Conservation (phyloP, 805 yeast species). For the Yamadazyma olivae region DNA sequence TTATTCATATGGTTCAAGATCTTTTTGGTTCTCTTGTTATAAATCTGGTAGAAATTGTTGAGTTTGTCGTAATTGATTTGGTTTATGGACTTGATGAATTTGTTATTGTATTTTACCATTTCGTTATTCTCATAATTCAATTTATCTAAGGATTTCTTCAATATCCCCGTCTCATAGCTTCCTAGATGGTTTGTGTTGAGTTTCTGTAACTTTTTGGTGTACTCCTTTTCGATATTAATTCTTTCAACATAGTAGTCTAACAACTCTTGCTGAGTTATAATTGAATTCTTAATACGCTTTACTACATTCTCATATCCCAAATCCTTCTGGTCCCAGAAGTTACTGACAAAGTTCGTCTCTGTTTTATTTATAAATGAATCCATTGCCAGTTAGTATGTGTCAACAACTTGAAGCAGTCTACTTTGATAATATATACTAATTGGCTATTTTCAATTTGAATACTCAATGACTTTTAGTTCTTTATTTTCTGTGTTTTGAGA, state of each 20-base stretch:
- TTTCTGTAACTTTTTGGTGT: slow-evolving; percentile 51
- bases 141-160: slow-evolving; percentile 57
- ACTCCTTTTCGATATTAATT: slow-evolving; percentile 69
- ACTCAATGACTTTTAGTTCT: too few species aligned
- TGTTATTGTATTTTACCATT: slow-evolving; percentile 54
- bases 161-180: slow-evolving; percentile 54
- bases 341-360: slow-evolving; percentile 36
- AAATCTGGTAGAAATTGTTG: slow-evolving; percentile 47
- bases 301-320: slow-evolving; percentile 59
- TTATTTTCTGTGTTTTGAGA: neutral
- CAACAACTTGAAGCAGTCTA: too few species aligned
- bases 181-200: slow-evolving; percentile 51
- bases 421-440: too few species aligned
- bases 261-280: slow-evolving; percentile 46
- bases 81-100: slow-evolving; percentile 50
- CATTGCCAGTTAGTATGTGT: too few species aligned
- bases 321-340: slow-evolving; percentile 61
- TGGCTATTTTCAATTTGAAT: too few species aligned
- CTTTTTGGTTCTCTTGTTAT: slow-evolving; percentile 52
- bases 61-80: slow-evolving; percentile 48
- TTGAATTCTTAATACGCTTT: slow-evolving; percentile 56
- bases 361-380: slow-evolving; percentile 2
- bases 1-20: slow-evolving; percentile 57
- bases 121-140: slow-evolving; percentile 57
- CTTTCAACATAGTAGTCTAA: slow-evolving; percentile 38